Evolutionary conservation across 208 protist species (phyloP).

Genomic region (Novymonas esmeraldas): DNA sequence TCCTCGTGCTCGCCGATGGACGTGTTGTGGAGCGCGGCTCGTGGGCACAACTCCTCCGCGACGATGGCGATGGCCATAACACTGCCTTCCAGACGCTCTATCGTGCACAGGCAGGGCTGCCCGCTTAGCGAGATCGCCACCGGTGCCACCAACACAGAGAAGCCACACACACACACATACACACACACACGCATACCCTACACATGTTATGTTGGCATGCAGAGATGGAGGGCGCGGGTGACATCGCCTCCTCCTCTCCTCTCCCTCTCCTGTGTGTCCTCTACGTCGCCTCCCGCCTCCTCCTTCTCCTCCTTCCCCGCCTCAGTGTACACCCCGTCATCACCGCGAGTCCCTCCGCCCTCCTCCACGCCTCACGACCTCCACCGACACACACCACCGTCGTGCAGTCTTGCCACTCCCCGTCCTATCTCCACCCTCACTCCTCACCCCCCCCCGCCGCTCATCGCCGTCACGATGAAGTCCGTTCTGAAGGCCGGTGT

Average conservation of each 20-base stretch:
- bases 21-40: conserved; percentile 56
- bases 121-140: no score
- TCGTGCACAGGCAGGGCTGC: conserved; percentile 4
- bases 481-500: conserved; percentile 56
- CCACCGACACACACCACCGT: background rate
- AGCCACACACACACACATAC: background rate
- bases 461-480: conserved; percentile 36
- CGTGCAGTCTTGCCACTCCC: no score
- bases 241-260: background rate
- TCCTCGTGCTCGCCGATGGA: conserved; percentile 66
- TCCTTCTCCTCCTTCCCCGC: background rate
- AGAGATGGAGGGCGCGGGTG: no score
- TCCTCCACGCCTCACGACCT: background rate
- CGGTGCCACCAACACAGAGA: no score
- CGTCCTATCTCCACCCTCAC: background rate
- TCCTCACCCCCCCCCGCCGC: background rate
- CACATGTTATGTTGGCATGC: no score
- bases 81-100: conserved; percentile 31
- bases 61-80: conserved; percentile 1
- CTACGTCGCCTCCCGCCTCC: background rate
- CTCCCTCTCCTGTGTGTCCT: background rate
- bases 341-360: no score
- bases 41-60: conserved; percentile 50
- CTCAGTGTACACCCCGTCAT: background rate
- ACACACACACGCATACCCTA: background rate